phyloP scores from a whole-genome alignment of 1,139 yeast genomes.

The Blastobotrys arbuscula region DNA sequence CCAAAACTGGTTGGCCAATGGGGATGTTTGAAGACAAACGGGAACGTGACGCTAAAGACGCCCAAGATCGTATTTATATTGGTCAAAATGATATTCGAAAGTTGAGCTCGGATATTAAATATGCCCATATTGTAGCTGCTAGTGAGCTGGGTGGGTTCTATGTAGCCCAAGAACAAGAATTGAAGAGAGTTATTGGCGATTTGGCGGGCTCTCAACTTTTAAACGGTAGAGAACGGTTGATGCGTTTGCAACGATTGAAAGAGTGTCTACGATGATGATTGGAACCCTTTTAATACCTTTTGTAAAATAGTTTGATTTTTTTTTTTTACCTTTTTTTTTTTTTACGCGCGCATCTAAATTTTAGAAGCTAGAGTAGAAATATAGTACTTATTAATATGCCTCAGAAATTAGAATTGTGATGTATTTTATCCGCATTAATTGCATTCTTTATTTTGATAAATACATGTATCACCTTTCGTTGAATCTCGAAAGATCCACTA shows the following conservation, averaged over 20 bases:
- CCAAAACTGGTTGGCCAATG: slow-evolving; percentile 32
- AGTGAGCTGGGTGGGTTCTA: slow-evolving; percentile 38
- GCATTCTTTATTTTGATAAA: neutral
- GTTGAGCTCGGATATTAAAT: slow-evolving; percentile 30
- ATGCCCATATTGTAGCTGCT: slow-evolving; percentile 35
- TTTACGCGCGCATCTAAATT: no score
- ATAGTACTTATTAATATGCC: slow-evolving; percentile 13
- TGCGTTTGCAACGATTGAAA: slow-evolving; percentile 22
- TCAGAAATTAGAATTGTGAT: slow-evolving; percentile 22
- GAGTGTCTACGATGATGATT: slow-evolving; percentile 8
- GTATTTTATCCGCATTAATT: slow-evolving; percentile 16
- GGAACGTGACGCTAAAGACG: slow-evolving; percentile 29
- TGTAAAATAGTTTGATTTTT: neutral
- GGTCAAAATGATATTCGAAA: slow-evolving; percentile 29
- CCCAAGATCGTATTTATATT: slow-evolving; percentile 29
- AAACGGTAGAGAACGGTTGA: slow-evolving; percentile 38
- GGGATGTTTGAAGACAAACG: slow-evolving; percentile 36
- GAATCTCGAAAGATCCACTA: slow-evolving; percentile 17
- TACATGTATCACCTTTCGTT: neutral
- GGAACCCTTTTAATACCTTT: no score
- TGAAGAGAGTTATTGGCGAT: slow-evolving; percentile 28
- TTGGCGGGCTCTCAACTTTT: slow-evolving; percentile 29
- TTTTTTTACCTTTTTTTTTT: neutral
- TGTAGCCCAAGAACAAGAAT: slow-evolving; percentile 31
- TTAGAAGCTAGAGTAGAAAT: no score